phyloP scores from a whole-genome alignment of 805 yeast species.

The Suhomyces kilbournensis region DNA sequence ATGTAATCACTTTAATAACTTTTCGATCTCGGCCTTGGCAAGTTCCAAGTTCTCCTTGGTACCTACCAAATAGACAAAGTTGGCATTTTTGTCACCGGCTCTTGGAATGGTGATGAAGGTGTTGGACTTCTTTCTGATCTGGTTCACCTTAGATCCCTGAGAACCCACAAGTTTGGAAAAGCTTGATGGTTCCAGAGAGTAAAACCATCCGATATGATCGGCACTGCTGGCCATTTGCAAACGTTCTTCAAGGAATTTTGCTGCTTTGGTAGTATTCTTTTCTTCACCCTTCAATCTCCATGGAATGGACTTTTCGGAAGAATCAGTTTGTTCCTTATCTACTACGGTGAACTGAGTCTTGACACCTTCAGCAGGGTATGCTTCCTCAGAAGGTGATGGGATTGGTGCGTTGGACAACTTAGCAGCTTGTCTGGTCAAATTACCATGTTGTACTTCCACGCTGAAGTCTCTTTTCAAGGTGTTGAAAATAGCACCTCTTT shows the following conservation, averaged over 20 bases:
- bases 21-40: constrained; percentile 21
- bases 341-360: constrained; percentile 47
- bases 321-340: constrained; percentile 23
- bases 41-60: constrained; percentile 46
- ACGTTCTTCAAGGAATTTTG: constrained; percentile 46
- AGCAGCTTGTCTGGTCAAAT: constrained; percentile 46
- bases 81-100: constrained; percentile 46
- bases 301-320: constrained; percentile 42
- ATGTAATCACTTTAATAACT: constrained; percentile 4
- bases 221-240: constrained; percentile 47
- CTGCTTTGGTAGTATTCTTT: constrained; percentile 51
- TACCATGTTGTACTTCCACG: constrained; percentile 61
- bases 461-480: constrained; percentile 49
- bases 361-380: constrained; percentile 39
- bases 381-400: constrained; percentile 48
- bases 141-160: constrained; percentile 64
- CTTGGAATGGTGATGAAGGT: constrained; percentile 65
- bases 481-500: constrained; percentile 62
- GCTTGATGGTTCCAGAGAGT: constrained; percentile 48
- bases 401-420: constrained; percentile 43
- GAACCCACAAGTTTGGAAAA: constrained; percentile 74
- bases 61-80: constrained; percentile 62
- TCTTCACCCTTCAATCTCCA: constrained; percentile 66
- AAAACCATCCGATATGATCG: constrained; percentile 57
- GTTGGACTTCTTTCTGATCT: constrained; percentile 56